These are phyloP conservation scores for Truncatella angustata DNA, from an alignment of 2,329 filamentous ascomycete genomes.

Conservation along the genomic window DNA sequence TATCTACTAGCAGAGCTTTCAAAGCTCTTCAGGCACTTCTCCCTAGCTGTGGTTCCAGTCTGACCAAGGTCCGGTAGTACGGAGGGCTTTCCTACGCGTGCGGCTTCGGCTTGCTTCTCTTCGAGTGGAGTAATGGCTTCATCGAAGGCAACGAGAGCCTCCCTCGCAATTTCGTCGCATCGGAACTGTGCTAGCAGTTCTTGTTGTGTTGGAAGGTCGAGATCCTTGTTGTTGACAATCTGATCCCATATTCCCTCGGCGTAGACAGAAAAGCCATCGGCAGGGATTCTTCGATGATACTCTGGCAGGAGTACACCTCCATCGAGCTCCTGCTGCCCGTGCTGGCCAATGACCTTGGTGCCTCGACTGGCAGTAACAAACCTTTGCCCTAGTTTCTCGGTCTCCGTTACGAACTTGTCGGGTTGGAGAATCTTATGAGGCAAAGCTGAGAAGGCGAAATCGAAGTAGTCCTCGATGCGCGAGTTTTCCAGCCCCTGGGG, in stretches of 20 bases:
- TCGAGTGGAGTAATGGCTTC: slow-evolving; percentile 79
- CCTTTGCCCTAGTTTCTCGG: slow-evolving; percentile 73
- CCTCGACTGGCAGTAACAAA: slow-evolving; percentile 81
- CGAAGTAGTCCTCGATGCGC: slow-evolving; percentile 94
- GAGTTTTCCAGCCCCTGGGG: slow-evolving; percentile 84
- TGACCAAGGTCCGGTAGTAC: slow-evolving; percentile 74
- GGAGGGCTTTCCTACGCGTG: slow-evolving; percentile 67
- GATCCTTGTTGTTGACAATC: slow-evolving; percentile 97
- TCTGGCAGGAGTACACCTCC: slow-evolving; percentile 87
- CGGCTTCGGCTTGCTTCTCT: slow-evolving; percentile 75
- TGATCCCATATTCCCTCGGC: slow-evolving; percentile 96
- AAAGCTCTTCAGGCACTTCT: slow-evolving; percentile 77
- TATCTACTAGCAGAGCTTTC: slow-evolving; percentile 89
- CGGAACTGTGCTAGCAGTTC: slow-evolving; percentile 95
- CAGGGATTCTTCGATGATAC: slow-evolving; percentile 93
- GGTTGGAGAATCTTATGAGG: slow-evolving; percentile 97
- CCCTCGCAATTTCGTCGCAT: slow-evolving; percentile 92
- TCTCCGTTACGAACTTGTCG: slow-evolving; percentile 82
- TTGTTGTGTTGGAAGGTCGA: slow-evolving; percentile 95
- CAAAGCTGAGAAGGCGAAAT: slow-evolving; percentile 93
- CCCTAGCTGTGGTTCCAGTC: slow-evolving; percentile 69
- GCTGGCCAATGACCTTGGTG: slow-evolving; percentile 56
- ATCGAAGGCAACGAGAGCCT: slow-evolving; percentile 84
- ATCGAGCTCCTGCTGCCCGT: slow-evolving; percentile 69
- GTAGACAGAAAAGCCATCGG: slow-evolving; percentile 94